These are phyloP conservation scores for Solanum verrucosum DNA, from an alignment of 257 asterid genomes.

Conservation along the genomic window DNA sequence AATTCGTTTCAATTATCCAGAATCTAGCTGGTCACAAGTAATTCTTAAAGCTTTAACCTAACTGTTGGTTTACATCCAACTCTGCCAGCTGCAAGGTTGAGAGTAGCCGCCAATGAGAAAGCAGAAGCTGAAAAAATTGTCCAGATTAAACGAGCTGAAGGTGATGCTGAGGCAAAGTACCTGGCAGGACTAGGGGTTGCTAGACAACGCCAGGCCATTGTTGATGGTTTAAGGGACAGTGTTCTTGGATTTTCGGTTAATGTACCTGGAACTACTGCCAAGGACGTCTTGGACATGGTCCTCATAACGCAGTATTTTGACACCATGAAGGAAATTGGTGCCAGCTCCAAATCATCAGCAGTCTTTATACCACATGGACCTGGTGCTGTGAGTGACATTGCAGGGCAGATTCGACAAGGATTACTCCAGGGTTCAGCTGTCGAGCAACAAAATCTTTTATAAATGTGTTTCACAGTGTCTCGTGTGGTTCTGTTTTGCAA, in stretches of 20 bases:
- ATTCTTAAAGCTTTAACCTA: background rate
- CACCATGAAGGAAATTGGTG: constrained; percentile 53
- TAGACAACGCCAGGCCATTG: constrained; percentile 53
- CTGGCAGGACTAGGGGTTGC: constrained; percentile 50
- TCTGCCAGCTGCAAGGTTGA: constrained; percentile 41
- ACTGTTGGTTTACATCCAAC: background rate
- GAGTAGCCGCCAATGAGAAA: constrained; percentile 41
- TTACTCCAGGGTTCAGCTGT: constrained; percentile 28
- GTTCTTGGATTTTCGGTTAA: constrained; percentile 43
- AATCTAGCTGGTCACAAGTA: background rate
- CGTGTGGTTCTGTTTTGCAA: background rate
- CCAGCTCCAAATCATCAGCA: constrained; percentile 44
- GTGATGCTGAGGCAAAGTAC: constrained; percentile 51
- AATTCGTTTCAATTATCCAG: background rate
- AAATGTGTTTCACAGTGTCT: background rate
- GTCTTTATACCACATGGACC: constrained; percentile 53
- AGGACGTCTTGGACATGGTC: constrained; percentile 55
- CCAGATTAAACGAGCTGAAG: constrained; percentile 52
- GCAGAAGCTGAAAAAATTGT: constrained; percentile 52
- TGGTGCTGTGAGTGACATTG: constrained; percentile 45
- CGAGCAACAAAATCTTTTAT: constrained; percentile 5
- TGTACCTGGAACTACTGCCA: constrained; percentile 50
- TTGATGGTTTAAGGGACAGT: constrained; percentile 46
- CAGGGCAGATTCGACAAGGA: constrained; percentile 42
- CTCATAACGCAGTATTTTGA: constrained; percentile 51